Percentiles rank a stretch among this genome's conserved stretches.
Conservation (phyloP, 202 grass and related monocot genomes). For the Cymbopogon flexuosus region DNA sequence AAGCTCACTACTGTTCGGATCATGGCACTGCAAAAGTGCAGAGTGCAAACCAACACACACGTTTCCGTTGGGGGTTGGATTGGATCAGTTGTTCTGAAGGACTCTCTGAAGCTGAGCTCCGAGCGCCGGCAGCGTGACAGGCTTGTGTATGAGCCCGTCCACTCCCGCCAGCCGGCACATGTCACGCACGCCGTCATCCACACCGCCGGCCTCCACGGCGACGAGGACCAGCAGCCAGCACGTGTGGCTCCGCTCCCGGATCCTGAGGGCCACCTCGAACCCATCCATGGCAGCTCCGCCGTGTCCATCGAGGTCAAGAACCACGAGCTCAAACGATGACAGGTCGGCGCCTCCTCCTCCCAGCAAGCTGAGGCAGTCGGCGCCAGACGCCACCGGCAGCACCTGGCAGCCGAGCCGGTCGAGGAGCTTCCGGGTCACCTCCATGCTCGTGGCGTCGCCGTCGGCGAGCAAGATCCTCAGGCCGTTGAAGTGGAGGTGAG, state of each 20-base stretch:
- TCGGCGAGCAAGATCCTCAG: constrained; percentile 46
- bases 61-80: background rate
- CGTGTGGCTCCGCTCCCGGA: constrained; percentile 42
- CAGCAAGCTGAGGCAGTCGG: constrained; percentile 36
- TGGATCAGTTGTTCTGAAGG: constrained; percentile 36
- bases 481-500: constrained; percentile 20
- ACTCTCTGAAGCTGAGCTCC: constrained; percentile 47
- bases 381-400: constrained; percentile 8
- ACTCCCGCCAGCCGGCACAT: constrained; percentile 44
- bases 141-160: constrained; percentile 53
- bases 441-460: constrained; percentile 26
- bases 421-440: constrained; percentile 47
- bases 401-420: constrained; percentile 51
- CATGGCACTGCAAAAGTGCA: no score
- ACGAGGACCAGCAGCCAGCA: constrained; percentile 46
- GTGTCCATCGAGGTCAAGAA: constrained; percentile 35
- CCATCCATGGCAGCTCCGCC: constrained; percentile 6
- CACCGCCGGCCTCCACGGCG: constrained; percentile 11
- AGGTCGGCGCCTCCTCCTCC: background rate
- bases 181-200: constrained; percentile 27
- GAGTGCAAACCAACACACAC: background rate
- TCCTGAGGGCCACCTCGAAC: constrained; percentile 43
- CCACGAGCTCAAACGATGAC: constrained; percentile 44
- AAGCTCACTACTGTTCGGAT: no score
- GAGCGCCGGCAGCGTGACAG: constrained; percentile 40